Percentiles rank a stretch among this genome's conserved stretches.
Conservation (phyloP, 495 filamentous ascomycete genomes). For the Platismatia glauca region DNA sequence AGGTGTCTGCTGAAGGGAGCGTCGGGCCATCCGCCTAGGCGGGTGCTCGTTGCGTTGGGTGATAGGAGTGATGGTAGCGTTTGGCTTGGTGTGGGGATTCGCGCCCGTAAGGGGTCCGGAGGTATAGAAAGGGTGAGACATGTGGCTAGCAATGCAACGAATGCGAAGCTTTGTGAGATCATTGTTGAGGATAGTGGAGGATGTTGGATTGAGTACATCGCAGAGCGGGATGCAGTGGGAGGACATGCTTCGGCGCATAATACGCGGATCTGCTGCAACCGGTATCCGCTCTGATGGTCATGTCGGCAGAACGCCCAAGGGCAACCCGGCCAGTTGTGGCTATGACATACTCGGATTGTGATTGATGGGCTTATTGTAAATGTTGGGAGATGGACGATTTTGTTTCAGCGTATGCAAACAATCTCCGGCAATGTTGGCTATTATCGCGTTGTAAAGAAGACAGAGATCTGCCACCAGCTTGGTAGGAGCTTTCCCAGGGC, state of each 20-base stretch:
- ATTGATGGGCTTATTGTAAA: no score
- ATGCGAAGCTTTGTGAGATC: background rate
- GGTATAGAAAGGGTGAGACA: no score
- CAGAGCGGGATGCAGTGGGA: background rate
- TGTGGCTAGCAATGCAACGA: background rate
- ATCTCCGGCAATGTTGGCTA: background rate
- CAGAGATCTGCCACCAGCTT: no score
- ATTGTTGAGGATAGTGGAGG: background rate
- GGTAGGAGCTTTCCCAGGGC: no score
- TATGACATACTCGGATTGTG: background rate
- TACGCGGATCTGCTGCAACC: background rate
- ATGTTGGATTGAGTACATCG: no score
- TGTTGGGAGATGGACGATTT: no score
- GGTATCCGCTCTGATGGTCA: background rate
- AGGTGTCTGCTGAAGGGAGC: background rate
- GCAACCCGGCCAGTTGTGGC: background rate
- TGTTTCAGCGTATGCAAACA: no score
- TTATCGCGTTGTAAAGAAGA: no score
- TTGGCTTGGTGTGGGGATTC: background rate
- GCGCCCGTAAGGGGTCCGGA: no score
- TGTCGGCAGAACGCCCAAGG: background rate
- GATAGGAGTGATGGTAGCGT: background rate
- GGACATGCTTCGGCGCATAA: background rate
- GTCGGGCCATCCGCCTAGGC: background rate
- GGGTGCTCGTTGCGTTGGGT: background rate